Evolutionary conservation across 805 yeast species (phyloP), one percentile per base, ranked within the genome.

Genomic region (Tetrapisispora phaffii): DNA sequence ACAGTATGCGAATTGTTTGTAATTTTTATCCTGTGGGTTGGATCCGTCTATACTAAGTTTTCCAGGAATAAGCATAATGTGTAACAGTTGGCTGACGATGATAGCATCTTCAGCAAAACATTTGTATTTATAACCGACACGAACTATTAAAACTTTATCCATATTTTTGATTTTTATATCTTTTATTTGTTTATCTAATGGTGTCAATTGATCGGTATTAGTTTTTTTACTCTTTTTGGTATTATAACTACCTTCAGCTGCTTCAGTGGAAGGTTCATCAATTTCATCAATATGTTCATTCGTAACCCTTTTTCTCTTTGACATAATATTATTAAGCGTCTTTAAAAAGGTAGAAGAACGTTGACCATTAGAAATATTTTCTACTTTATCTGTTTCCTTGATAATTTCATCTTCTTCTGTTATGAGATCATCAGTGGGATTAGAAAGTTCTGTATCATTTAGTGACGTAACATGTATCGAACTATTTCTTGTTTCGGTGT

Each of bases 61-160:
- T 0, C 95, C 96, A 0, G 84, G 83, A 0, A 85, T 70, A 20
- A 82, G 68, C 77, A 79, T 80, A 35, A 85, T 82, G 48, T 82
- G 79, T 29, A 88, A 62, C 12, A 82, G 71, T 40, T 71, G 66
- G 12, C 94, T 73, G 0, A 82, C 96, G 4, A 68, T 66, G 13
- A 69, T 71, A 0, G 97, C 97, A 64, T 90, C 97, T 44, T 79
- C 73, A 0, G 95, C 96, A 59, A 77, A 86, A 49, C 89, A 80
- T 56, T 85, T 85, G 66, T 79, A 93, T 62, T 87, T 88, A 66
- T 90, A 93, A 0, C 98, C 98, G 2, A 85, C 94, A 59, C 93
- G 93, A 22, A 90, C 72, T 0, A 93, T 80, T 8, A 93, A 67
- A 1, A 93, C 53, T 43, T 85, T 85, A 52, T 86, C 95, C 42